Percentiles rank a stretch among this genome's conserved stretches.
Evolutionary conservation across 495 filamentous ascomycete genomes (phyloP).

Genomic region (Elasticomyces elasticus): DNA sequence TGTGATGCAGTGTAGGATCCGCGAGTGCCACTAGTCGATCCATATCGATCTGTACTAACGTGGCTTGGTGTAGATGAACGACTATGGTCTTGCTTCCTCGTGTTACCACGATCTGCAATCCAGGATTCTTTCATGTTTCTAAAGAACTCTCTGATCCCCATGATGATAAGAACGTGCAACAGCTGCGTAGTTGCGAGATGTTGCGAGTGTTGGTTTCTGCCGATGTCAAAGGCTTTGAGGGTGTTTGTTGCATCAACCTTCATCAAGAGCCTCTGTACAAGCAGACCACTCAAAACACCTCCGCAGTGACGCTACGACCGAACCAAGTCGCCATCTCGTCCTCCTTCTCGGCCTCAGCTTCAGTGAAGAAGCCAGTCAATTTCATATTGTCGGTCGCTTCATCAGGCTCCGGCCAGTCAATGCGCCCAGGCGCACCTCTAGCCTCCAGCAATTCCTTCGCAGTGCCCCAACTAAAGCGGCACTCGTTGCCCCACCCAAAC

Average conservation of each 20-base stretch:
- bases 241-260: too few species aligned
- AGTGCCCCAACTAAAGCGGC: conserved; percentile 90
- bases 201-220: too few species aligned
- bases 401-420: conserved; percentile 80
- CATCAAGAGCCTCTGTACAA: too few species aligned
- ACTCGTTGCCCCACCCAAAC: conserved; percentile 91
- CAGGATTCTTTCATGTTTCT: neutral
- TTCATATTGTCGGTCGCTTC: conserved; percentile 49
- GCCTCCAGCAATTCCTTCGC: conserved; percentile 82
- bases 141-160: neutral
- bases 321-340: conserved; percentile 55
- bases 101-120: neutral
- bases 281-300: conserved; percentile 43
- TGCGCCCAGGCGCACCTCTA: conserved; percentile 49
- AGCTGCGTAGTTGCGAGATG: too few species aligned
- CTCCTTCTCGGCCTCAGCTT: conserved; percentile 35
- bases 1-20: too few species aligned
- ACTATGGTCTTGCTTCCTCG: neutral
- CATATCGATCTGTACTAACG: too few species aligned
- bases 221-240: too few species aligned
- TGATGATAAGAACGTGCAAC: too few species aligned
- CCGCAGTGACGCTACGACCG: conserved; percentile 47
- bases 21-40: too few species aligned
- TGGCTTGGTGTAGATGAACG: too few species aligned
- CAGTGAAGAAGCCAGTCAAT: conserved; percentile 65